Base-by-base conservation (phyloP, 2,329 filamentous ascomycete genomes). In the Cucurbitaria berberidis region DNA sequence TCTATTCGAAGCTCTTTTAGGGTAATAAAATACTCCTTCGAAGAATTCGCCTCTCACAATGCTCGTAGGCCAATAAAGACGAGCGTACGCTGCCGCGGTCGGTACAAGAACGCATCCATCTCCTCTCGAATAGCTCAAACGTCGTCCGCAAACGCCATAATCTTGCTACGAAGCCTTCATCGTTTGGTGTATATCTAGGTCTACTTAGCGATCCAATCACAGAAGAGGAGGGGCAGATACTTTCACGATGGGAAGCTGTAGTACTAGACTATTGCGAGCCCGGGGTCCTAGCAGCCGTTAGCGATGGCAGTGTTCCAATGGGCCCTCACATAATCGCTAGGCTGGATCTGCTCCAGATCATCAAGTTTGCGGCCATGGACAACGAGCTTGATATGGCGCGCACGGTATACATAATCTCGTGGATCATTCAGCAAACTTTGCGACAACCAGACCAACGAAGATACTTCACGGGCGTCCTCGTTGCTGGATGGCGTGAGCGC, bases 101-200 rank as follows among this genome's bases (percentile, higher is more conserved):
- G 8, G 63, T 73, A 26, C 63, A 70, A 47, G 67, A 73, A 55
- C 62, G 65, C 18, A 60, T 73, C 8, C 67, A 70, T 34, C 55
- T 68, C 1, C 51, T 72, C 7, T 67, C 60, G 1, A 52, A 59
- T 35, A 66, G 51, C 40, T 63, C 66, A 16, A 57, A 58, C 32
- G 45, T 57, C 11, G 43, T 67, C 30, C 60, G 59, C n/a, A 48
- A 62, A 40, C 59, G 55, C n/a, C 54, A 66, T 39, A 19, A 29
- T 11, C 53, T 66, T 21, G 61, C 60, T 6, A 27, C 62, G 22
- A 72, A 74, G 50, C 70, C 70, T 22, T 50, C 68, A 9, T 68
- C 69, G 5, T 75, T 75, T 47, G 73, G 72, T 16, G 71, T 74
- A 32, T 74, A 73, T 41, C 62, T 75, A 11, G 73, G 72, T 27